A percentile compares a stretch with the other conserved stretches of the same genome.
Conservation (phyloP, 345 rosid genomes). For the Populus simonii region DNA sequence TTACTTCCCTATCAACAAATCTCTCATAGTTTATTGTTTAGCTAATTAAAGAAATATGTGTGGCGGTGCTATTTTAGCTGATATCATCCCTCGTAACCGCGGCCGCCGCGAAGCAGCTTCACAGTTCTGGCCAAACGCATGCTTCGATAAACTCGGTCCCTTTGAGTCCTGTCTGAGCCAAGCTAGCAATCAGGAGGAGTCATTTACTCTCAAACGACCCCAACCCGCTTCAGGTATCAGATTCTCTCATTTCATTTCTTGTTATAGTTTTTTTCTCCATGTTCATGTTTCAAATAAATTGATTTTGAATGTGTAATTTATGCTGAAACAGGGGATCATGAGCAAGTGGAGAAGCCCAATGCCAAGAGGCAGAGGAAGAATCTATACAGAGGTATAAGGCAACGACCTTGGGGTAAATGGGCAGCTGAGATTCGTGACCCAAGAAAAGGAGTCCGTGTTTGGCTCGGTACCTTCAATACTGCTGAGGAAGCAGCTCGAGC, state of each 20-base stretch:
- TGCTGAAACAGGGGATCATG: slow-evolving; percentile 34
- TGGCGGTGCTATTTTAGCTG: slow-evolving; percentile 63
- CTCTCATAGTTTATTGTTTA: neutral
- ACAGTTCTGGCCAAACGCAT: slow-evolving; percentile 54
- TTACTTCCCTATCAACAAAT: neutral
- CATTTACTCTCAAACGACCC: slow-evolving; percentile 23
- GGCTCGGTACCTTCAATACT: slow-evolving; percentile 93
- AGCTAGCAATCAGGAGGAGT: neutral
- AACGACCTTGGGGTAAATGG: slow-evolving; percentile 97
- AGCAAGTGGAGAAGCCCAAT: slow-evolving; percentile 33
- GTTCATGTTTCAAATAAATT: neutral
- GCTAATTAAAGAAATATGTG: slow-evolving; percentile 43
- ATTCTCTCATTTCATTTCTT: neutral
- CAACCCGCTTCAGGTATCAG: slow-evolving; percentile 39
- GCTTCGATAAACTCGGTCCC: slow-evolving; percentile 21
- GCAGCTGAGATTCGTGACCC: slow-evolving; percentile 98
- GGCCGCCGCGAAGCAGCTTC: slow-evolving; percentile 33
- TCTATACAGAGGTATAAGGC: slow-evolving; percentile 81
- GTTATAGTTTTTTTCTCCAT: neutral
- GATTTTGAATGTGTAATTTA: slow-evolving; percentile 19
- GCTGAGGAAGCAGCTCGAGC: slow-evolving; percentile 93
- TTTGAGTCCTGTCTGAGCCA: slow-evolving; percentile 18
- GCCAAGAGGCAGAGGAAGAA: slow-evolving; percentile 73
- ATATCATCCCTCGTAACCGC: slow-evolving; percentile 45
- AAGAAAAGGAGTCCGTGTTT: slow-evolving; percentile 82